A percentile compares a stretch with the other conserved stretches of the same genome.
Conservation (phyloP, 305 asterid genomes). For the Solanum aculeatissimum region DNA sequence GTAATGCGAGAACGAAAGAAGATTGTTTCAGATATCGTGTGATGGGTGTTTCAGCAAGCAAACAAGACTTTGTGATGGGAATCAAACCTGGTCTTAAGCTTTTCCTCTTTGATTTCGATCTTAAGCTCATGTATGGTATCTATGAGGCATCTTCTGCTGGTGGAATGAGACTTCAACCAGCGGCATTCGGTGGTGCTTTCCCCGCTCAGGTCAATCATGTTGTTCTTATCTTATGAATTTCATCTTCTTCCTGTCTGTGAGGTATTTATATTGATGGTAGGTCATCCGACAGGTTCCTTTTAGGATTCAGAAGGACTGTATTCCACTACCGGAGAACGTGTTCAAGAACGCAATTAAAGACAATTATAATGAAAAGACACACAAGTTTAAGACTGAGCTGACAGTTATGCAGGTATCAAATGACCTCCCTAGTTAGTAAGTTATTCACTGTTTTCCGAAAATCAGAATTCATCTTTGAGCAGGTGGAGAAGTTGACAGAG, state of each 20-base stretch:
- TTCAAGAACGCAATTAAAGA: constrained; percentile 75
- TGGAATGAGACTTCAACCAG: constrained; percentile 80
- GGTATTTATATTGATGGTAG: not conserved
- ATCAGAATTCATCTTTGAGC: not conserved
- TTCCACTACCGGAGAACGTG: constrained; percentile 65
- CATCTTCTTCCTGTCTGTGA: not conserved
- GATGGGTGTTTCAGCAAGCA: constrained; percentile 63
- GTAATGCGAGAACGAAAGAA: constrained; percentile 80
- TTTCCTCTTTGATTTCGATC: constrained; percentile 83
- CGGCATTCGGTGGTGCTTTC: constrained; percentile 73
- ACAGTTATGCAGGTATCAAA: constrained; percentile 52
- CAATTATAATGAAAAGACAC: constrained; percentile 54
- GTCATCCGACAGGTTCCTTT: constrained; percentile 53
- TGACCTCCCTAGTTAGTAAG: not conserved
- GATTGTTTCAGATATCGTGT: constrained; percentile 66
- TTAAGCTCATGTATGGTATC: constrained; percentile 69
- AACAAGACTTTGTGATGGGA: constrained; percentile 55
- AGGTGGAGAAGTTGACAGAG: constrained; percentile 38
- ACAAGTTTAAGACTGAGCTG: constrained; percentile 66
- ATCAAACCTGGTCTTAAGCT: constrained; percentile 68
- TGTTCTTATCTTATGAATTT: not conserved
- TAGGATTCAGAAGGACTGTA: constrained; percentile 51
- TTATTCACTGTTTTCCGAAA: not conserved
- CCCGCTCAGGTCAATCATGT: constrained; percentile 65
- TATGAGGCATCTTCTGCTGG: constrained; percentile 77